Conservation (phyloP, 192 early-diverging fungal species). For the Linnemannia zychae region DNA sequence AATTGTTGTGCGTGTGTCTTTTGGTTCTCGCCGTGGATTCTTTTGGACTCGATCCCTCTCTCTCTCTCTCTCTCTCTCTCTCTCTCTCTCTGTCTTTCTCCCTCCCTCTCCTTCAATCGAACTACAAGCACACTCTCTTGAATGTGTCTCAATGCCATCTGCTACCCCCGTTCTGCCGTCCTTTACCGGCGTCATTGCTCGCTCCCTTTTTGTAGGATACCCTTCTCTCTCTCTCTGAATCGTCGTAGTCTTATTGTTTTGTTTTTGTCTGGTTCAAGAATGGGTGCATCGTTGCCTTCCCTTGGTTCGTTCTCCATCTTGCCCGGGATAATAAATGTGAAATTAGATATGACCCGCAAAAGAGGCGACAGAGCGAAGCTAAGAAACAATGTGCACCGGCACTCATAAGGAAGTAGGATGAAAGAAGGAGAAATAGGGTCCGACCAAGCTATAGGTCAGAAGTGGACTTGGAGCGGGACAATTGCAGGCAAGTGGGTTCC, state of each 20-base stretch:
- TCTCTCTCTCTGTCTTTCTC: neutral
- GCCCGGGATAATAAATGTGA: too few species aligned
- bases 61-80: neutral
- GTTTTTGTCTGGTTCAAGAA: neutral
- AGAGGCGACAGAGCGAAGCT: neutral
- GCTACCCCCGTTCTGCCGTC: neutral
- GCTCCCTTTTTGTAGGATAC: neutral
- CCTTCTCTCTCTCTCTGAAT: neutral
- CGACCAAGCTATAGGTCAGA: neutral
- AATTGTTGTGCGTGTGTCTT: neutral
- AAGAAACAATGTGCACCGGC: neutral
- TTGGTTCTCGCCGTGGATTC: neutral
- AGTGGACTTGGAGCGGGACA: neutral
- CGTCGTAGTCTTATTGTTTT: neutral
- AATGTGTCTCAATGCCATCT: too few species aligned
- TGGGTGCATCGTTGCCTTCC: too few species aligned
- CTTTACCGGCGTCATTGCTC: neutral
- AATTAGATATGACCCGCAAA: too few species aligned
- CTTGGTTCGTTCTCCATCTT: too few species aligned
- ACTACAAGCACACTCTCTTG: too few species aligned
- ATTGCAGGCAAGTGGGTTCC: neutral
- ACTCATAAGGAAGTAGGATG: neutral
- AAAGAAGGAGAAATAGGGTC: slow-evolving; percentile 2
- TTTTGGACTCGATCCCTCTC: neutral
- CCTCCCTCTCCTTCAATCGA: neutral